Percentiles rank a stretch among this genome's conserved stretches.
Conservation (phyloP, 306 rosid genomes). For the Urtica urens region DNA sequence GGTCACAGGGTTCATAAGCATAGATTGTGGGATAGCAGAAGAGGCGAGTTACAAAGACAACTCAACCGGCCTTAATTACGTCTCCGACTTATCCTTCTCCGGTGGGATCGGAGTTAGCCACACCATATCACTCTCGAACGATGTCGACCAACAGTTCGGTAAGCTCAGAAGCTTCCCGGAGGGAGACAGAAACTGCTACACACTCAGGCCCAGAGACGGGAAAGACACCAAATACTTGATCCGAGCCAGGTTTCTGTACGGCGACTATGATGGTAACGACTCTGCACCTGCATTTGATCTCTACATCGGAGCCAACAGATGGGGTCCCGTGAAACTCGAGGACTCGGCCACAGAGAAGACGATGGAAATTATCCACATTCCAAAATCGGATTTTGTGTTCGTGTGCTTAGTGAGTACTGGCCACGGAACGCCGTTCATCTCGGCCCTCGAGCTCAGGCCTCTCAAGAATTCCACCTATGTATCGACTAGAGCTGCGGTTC, state of each 20-base stretch:
- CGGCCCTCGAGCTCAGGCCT: slow-evolving; percentile 35
- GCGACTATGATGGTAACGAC: slow-evolving; percentile 12
- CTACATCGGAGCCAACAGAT: slow-evolving; percentile 11
- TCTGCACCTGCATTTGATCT: slow-evolving; percentile 12
- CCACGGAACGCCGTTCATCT: slow-evolving; percentile 33
- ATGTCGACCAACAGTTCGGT: not conserved
- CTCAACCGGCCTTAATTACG: not conserved
- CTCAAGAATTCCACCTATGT: slow-evolving; percentile 7
- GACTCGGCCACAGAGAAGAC: not conserved
- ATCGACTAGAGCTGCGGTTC: no score
- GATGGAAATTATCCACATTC: slow-evolving; percentile 13
- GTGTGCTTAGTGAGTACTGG: slow-evolving; percentile 37
- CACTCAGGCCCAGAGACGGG: slow-evolving; percentile 1
- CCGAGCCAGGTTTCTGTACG: slow-evolving; percentile 19
- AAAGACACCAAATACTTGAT: slow-evolving; percentile 16
- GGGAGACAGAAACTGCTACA: slow-evolving; percentile 24
- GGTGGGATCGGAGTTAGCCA: not conserved
- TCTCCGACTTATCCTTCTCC: not conserved
- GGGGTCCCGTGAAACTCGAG: slow-evolving; percentile 10
- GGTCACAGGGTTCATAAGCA: not conserved
- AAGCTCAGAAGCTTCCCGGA: slow-evolving; percentile 10
- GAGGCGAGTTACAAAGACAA: not conserved
- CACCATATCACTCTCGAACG: not conserved
- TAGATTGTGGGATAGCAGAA: not conserved
- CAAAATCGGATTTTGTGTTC: slow-evolving; percentile 17